Base-by-base conservation (phyloP, 2,329 filamentous ascomycete species). In the Colletotrichum coccodes region DNA sequence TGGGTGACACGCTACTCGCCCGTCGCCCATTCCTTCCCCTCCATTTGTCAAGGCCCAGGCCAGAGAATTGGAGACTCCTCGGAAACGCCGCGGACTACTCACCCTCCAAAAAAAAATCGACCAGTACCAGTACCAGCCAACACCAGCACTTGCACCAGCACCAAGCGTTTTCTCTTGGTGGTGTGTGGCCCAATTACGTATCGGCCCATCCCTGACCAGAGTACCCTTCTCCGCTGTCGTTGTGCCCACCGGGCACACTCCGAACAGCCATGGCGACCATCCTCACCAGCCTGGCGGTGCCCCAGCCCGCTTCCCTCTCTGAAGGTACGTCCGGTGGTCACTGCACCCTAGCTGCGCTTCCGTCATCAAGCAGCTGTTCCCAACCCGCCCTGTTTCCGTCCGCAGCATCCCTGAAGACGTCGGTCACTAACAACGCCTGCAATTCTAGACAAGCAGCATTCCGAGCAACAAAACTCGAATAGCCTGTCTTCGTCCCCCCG, bases 401-500 rank as follows among this genome's bases (percentile, higher is more conserved):
- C 38, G n/a, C 38, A 40, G 61, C 47, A 60, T 64, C 64, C 64
- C 53, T 68, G 64, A 60, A 61, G 44, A 12, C 50, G 40, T 47
- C 54, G 32, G 30, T 57, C 40, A 56, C 65, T 68, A 65, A 68
- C 26, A 50, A 40, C 57, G 60, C 65, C 54, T 60, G 65, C 60
- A 40, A 64, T 32, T 50, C 32, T 32, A 68, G 65, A 59, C 65
- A 64, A 59, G 47, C 38, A 54, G 21, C 60, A 59, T 60, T 49
- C 60, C 40, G 54, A 56, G 38, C 53, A 68, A 64, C 65, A 68
- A 65, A 66, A 67, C 52, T 42, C 52, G n/a, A 66, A 57, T 57
- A 70, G 67, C 42, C 50, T 71, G 53, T 79, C 81, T 46, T 83
- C 81, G 9, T 84, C 84, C 26, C 82, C 84, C 16, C 83, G 81